phyloP scores from a whole-genome alignment of 768 basidiomycete species.

The Agrocybe praecox region DNA sequence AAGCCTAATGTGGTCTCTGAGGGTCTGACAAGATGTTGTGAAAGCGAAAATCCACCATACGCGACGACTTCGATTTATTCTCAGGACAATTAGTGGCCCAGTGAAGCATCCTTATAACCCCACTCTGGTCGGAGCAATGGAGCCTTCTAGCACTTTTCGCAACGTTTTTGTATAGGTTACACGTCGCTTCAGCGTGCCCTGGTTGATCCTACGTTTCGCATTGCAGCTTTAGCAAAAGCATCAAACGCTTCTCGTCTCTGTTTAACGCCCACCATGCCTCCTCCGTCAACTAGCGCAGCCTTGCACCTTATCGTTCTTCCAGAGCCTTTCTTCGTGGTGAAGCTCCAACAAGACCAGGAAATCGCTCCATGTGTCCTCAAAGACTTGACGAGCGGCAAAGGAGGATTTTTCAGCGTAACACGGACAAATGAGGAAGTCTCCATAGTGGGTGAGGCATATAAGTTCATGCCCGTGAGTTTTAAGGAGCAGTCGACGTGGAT shows the following conservation, averaged over 20 bases:
- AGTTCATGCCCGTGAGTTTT: conserved; percentile 35
- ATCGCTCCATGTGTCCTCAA: conserved; percentile 37
- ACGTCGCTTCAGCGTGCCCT: background rate
- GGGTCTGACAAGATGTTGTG: conserved; percentile 4
- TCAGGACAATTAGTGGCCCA: background rate
- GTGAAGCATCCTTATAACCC: background rate
- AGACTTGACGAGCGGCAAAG: conserved; percentile 24
- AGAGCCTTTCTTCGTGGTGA: conserved; percentile 46
- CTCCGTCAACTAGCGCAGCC: conserved; percentile 45
- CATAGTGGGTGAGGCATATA: conserved; percentile 48
- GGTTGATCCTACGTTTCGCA: background rate
- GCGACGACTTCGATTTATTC: background rate
- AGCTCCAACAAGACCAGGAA: conserved; percentile 38
- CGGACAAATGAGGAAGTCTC: conserved; percentile 64
- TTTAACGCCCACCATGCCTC: conserved; percentile 31
- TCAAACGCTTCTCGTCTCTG: background rate
- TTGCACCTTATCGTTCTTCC: conserved; percentile 49
- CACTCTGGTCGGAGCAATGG: background rate
- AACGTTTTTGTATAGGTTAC: too few relatives aligned
- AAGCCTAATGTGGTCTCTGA: background rate
- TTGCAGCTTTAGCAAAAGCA: too few relatives aligned
- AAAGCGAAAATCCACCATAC: background rate
- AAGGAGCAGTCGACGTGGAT: conserved; percentile 49
- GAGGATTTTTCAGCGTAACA: conserved; percentile 54
- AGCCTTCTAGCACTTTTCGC: background rate